Evolutionary conservation across 2,329 filamentous ascomycete genomes (phyloP).

Genomic region (Davidsoniella australis): DNA sequence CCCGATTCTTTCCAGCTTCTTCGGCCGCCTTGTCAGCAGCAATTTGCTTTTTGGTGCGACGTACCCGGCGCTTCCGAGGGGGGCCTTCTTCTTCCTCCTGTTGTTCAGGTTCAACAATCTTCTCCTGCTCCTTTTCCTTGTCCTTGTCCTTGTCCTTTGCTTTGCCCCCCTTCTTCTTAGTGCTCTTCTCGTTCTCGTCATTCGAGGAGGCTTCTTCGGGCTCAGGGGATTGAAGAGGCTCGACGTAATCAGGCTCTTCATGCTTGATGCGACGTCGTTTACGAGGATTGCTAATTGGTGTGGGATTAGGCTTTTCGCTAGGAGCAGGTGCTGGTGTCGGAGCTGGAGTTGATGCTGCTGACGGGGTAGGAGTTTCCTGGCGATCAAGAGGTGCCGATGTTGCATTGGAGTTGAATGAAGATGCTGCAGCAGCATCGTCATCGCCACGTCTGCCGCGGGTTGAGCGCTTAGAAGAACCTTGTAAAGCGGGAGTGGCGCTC

Average conservation of each 20-base stretch:
- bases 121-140: slow-evolving; percentile 6
- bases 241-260: background rate
- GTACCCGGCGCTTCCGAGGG: slow-evolving; percentile 19
- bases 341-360: background rate
- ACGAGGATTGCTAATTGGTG: slow-evolving; percentile 7
- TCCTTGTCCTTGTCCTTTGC: background rate
- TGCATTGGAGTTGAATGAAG: slow-evolving; percentile 19
- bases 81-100: slow-evolving; percentile 20
- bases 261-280: slow-evolving; percentile 11
- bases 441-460: slow-evolving; percentile 19
- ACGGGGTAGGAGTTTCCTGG: background rate
- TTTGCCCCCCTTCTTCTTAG: slow-evolving; percentile 2
- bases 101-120: slow-evolving; percentile 16
- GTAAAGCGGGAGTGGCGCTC: slow-evolving; percentile 30
- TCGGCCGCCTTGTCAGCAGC: slow-evolving; percentile 9
- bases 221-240: background rate
- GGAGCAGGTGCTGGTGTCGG: background rate
- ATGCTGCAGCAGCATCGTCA: slow-evolving; percentile 18
- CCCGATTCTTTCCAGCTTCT: background rate
- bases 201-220: slow-evolving; percentile 22
- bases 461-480: slow-evolving; percentile 13
- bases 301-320: background rate
- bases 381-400: background rate
- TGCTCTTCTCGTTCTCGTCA: slow-evolving; percentile 20
- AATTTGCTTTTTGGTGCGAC: slow-evolving; percentile 8